Conservation (phyloP, 768 basidiomycete genomes). For the Lyophyllum atratum region DNA sequence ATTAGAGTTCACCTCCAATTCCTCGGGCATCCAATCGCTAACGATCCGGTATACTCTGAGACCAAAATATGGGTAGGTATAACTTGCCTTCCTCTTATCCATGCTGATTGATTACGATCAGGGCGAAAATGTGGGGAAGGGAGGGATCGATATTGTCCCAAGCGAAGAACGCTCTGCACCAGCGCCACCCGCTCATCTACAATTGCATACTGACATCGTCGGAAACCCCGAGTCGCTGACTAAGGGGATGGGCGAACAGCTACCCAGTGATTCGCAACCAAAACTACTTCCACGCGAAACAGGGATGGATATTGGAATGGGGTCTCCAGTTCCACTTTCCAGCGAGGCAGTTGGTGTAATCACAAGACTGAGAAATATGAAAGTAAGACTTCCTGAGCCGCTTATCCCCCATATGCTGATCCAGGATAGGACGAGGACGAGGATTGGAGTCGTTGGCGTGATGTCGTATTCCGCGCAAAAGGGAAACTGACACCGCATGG, state of each 20-base stretch:
- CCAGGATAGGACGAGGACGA: slow-evolving; percentile 73
- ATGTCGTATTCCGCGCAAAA: slow-evolving; percentile 80
- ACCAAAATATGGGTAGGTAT: slow-evolving; percentile 68
- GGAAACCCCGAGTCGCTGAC: slow-evolving; percentile 52
- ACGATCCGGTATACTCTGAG: slow-evolving; percentile 92
- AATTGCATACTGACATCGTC: slow-evolving; percentile 33
- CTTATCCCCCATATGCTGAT: neutral
- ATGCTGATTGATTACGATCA: slow-evolving; percentile 23
- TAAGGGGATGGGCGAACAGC: slow-evolving; percentile 14
- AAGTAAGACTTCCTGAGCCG: slow-evolving; percentile 43
- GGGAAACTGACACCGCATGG: slow-evolving; percentile 50
- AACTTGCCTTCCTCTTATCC: neutral
- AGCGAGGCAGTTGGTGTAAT: slow-evolving; percentile 79
- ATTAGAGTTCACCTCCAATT: slow-evolving; percentile 96
- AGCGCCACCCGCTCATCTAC: slow-evolving; percentile 51
- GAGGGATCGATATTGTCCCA: slow-evolving; percentile 79
- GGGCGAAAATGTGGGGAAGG: slow-evolving; percentile 75
- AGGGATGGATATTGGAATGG: slow-evolving; percentile 86
- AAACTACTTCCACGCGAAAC: slow-evolving; percentile 81
- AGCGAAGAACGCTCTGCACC: slow-evolving; percentile 67
- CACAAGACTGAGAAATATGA: slow-evolving; percentile 77
- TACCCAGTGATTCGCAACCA: slow-evolving; percentile 9
- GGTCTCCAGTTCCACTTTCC: slow-evolving; percentile 80
- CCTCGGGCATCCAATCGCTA: slow-evolving; percentile 91
- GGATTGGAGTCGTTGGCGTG: slow-evolving; percentile 88